Conservation (phyloP, 352 stramenopile genomes). For the Phytophthora fragariae region DNA sequence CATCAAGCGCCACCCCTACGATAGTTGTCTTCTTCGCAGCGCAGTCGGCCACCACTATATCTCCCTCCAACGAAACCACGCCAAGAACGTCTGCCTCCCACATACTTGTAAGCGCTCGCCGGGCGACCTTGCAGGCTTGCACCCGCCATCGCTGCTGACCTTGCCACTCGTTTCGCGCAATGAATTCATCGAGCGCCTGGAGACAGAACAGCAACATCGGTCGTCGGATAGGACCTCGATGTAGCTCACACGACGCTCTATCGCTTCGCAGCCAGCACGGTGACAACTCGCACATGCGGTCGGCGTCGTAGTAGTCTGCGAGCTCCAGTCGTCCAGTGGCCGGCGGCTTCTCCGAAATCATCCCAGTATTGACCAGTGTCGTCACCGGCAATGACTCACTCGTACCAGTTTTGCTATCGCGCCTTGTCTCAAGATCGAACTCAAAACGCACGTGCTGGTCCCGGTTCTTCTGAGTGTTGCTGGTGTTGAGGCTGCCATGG, state of each 20-base stretch:
- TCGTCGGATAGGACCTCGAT: conserved; percentile 39
- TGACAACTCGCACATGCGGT: conserved; percentile 69
- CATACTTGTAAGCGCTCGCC: conserved; percentile 59
- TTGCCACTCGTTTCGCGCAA: conserved; percentile 48
- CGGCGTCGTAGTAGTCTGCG: conserved; percentile 72
- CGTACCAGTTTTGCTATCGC: conserved; percentile 13
- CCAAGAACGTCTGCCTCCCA: conserved; percentile 60
- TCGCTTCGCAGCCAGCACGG: conserved; percentile 66
- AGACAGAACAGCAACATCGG: conserved; percentile 82
- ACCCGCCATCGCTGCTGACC: conserved; percentile 50
- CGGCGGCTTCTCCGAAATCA: conserved; percentile 29
- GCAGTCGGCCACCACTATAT: conserved; percentile 57
- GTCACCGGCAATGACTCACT: conserved; percentile 30
- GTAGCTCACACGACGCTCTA: conserved; percentile 51
- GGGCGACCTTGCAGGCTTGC: conserved; percentile 58
- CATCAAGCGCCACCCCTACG: conserved; percentile 54
- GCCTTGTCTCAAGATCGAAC: conserved; percentile 24
- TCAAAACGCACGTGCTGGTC: conserved; percentile 32
- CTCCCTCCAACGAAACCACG: conserved; percentile 9
- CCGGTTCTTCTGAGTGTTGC: conserved; percentile 20
- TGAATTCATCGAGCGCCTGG: conserved; percentile 79
- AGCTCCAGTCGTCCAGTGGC: conserved; percentile 43
- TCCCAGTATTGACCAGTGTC: conserved; percentile 44
- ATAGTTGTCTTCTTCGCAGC: conserved; percentile 42
- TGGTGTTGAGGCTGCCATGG: conserved; percentile 13